Base-by-base conservation (phyloP, 306 rosid species). In the Clitoria ternatea region DNA sequence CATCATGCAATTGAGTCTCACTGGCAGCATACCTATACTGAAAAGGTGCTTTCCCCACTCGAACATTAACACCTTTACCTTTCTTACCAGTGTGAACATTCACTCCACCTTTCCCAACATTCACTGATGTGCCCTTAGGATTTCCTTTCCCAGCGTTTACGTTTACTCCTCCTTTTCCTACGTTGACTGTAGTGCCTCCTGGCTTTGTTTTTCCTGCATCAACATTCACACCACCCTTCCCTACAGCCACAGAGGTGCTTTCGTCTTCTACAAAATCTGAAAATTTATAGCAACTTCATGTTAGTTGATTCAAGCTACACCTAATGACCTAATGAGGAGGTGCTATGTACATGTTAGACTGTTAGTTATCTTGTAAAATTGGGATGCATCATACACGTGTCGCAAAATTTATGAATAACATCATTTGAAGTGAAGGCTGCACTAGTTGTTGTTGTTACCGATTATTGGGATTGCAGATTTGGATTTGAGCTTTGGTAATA, bases 231-330 rank as follows among this genome's bases (percentile, higher is more conserved):
- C 30, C 88, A 1, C 70, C 84, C 37, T 83, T 84, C 1, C 95
- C 92, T 0, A 83, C 92, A 2, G 29, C 60, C 18, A 89, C 92
- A 0, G 84, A 60, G 1, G 96, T 81, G 72, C 84, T 53, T 69
- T 91, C 85, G 1, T 82, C 96, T 52, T 89, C 97, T n/a, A 19
- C 7, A 39, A 72, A 69, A 24, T 79, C 90, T 86, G 80, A 37
- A 65, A 18, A 61, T 55, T 55, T 17, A 19, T 35, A 5, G 40
- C 36, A 10, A 20, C 0, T 56, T 9, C 20, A 11, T 10, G 57
- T 2, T 22, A 48, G 6, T 26, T 12, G 12, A 10, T 12, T 44
- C 20, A 44, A 12, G 4, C 5, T 0, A 43, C 48, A 1, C 1
- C 10, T 1, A 6, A 33, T 1, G 8, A 7, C 9, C 1, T 33